Evolutionary conservation across 2,329 filamentous ascomycete genomes (phyloP), one percentile per base, ranked within the genome.

Genomic region (Curvularia sp.): DNA sequence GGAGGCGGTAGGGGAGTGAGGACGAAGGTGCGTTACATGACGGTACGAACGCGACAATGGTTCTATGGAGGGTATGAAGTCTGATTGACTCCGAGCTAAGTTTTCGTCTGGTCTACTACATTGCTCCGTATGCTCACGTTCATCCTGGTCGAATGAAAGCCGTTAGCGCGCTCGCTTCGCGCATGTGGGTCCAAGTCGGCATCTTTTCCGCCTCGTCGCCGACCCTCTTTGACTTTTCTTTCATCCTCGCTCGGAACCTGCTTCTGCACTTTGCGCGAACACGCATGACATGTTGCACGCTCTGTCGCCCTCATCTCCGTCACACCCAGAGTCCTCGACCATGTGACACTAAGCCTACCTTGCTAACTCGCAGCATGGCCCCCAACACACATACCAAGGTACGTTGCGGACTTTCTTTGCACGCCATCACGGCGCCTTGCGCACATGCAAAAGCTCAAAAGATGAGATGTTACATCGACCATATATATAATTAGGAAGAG

Each of bases 401-500:
- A 65, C 51, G 64, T 58, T 30, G 35, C 49, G 57, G 55, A 57
- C 42, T 61, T 46, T 33, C 22, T 7, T 49, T 18, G 28, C 49
- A 28, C n/a, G 31, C 4, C 44, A 35, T 31, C 43, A 7, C 39
- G 18, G 55, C 55, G 49, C 13, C 49, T 24, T 24, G 22, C 22
- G 59, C 33, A 51, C 22, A 28, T 13, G 20, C 42, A 43, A 3
- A 35, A 53, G 68, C 69, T 71, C 63, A 60, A 71, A 65, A 59
- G 73, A 75, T 75, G 73, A 75, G 56, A 71, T 61, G 53, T 67
- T 67, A 67, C 67, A 74, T 73, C 69, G 72, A 75, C 73, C 73
- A 73, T 73, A 64, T 71, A 63, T n/a, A 66, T 69, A 68, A 65
- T 74, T 80, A 82, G 80, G 80, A 82, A 82, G 80, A 82, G 80